Evolutionary conservation across 2,329 filamentous ascomycete species (phyloP).

Genomic region (Neodidymelliopsis sp.): DNA sequence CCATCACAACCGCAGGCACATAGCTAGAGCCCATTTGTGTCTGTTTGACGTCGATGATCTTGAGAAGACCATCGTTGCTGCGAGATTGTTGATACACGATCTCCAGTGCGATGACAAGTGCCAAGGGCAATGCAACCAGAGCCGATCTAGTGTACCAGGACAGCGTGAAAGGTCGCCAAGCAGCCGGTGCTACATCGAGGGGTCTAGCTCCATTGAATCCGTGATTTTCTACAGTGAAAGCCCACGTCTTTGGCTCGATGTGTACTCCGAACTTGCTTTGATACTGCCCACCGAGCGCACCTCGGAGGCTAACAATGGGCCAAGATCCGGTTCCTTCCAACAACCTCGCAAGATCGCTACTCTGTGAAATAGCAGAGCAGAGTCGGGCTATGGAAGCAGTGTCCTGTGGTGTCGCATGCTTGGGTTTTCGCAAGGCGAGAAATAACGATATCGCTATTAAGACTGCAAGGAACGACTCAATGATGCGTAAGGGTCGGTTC

Average conservation of each 20-base stretch:
- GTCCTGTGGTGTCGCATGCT: background rate
- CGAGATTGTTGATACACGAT: background rate
- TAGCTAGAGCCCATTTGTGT: background rate
- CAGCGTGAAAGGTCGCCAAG: background rate
- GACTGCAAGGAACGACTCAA: background rate
- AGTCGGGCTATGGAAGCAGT: background rate
- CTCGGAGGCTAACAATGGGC: background rate
- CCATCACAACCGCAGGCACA: constrained; percentile 2
- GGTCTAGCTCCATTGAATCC: no score
- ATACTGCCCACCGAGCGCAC: no score
- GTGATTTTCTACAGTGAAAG: no score
- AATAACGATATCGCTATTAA: background rate
- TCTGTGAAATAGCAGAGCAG: background rate
- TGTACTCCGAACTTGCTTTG: no score
- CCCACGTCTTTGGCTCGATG: no score
- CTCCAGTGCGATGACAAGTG: background rate
- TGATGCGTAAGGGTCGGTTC: background rate
- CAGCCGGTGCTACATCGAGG: no score
- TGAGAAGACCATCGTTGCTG: background rate
- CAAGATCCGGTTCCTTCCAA: background rate
- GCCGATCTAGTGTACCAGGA: background rate
- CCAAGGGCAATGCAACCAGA: background rate
- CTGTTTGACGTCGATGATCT: background rate
- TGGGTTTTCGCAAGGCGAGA: background rate
- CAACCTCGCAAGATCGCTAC: background rate